Evolutionary conservation across 129 eudicot genomes (phyloP).

Genomic region (Escallonia herrerae): DNA sequence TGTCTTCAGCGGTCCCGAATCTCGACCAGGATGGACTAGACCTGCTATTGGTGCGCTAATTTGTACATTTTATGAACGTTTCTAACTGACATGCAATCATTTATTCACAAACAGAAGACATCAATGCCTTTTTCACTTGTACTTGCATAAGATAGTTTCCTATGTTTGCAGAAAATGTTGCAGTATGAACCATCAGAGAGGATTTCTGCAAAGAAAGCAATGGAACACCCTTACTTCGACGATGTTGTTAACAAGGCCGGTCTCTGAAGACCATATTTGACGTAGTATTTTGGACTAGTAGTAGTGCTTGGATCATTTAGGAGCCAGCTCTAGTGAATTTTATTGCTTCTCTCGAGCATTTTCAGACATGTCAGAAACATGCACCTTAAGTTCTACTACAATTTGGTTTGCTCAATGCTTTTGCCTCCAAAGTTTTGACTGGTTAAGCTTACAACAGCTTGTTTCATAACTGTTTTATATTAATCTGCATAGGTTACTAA

Average conservation of each 20-base stretch:
- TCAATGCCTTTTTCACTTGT: background rate
- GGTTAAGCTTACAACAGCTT: no score
- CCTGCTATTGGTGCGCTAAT: slow-evolving; percentile 50
- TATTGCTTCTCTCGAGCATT: slow-evolving; percentile 51
- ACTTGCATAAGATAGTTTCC: background rate
- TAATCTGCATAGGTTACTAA: no score
- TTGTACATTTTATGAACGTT: background rate
- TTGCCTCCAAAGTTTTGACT: no score
- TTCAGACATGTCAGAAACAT: background rate
- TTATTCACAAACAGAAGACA: no score
- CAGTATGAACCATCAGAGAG: slow-evolving; percentile 73
- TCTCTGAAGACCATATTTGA: slow-evolving; percentile 20
- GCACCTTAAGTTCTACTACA: no score
- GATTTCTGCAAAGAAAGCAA: slow-evolving; percentile 89
- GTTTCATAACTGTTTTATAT: no score
- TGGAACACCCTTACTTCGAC: slow-evolving; percentile 85
- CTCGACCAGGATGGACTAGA: slow-evolving; percentile 54
- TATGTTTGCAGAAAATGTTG: slow-evolving; percentile 57
- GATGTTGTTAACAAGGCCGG: slow-evolving; percentile 60
- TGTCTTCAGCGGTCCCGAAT: slow-evolving; percentile 55
- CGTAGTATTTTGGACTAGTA: no score
- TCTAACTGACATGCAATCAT: background rate
- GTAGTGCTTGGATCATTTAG: background rate
- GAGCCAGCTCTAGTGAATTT: background rate
- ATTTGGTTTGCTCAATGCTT: background rate